A percentile compares a stretch with the other conserved stretches of the same genome.
Evolutionary conservation across 305 asterid species (phyloP).

Genomic region (Nicotiana rustica): DNA sequence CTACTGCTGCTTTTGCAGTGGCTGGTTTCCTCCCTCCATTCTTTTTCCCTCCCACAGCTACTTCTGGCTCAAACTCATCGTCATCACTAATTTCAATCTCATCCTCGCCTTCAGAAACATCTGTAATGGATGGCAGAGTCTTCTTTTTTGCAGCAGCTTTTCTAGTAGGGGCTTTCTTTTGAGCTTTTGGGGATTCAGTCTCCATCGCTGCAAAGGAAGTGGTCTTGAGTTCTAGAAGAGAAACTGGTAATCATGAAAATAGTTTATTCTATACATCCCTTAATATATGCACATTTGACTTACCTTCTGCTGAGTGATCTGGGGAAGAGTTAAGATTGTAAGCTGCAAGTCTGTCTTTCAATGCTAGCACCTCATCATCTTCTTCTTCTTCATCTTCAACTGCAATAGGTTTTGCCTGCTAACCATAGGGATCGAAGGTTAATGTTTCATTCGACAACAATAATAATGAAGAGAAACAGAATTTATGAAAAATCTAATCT

Average conservation of each 20-base stretch:
- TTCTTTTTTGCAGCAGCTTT: slow-evolving; percentile 61
- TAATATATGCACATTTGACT: slow-evolving; percentile 7
- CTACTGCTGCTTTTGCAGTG: slow-evolving; percentile 43
- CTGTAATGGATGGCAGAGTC: slow-evolving; percentile 50
- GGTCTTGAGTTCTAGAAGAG: neutral
- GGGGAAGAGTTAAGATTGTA: slow-evolving; percentile 91
- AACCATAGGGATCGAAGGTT: slow-evolving; percentile 11
- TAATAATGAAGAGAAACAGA: neutral
- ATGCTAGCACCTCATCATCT: slow-evolving; percentile 63
- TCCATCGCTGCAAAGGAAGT: slow-evolving; percentile 54
- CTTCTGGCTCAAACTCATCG: slow-evolving; percentile 49
- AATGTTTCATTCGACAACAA: neutral
- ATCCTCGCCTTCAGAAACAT: slow-evolving; percentile 58
- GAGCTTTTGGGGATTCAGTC: slow-evolving; percentile 49
- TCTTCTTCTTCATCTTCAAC: slow-evolving; percentile 52
- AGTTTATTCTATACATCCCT: neutral
- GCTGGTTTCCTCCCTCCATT: slow-evolving; percentile 67
- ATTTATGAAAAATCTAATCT: neutral
- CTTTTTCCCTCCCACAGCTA: slow-evolving; percentile 48
- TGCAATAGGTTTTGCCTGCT: slow-evolving; percentile 49
- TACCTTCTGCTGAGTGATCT: slow-evolving; percentile 72
- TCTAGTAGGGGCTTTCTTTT: slow-evolving; percentile 61
- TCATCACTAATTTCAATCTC: slow-evolving; percentile 51
- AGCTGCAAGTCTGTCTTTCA: slow-evolving; percentile 80
- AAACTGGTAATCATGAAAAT: neutral